Evolutionary conservation across 1,139 yeast genomes (phyloP).

Genomic region (Debaryomycetaceae sp.): DNA sequence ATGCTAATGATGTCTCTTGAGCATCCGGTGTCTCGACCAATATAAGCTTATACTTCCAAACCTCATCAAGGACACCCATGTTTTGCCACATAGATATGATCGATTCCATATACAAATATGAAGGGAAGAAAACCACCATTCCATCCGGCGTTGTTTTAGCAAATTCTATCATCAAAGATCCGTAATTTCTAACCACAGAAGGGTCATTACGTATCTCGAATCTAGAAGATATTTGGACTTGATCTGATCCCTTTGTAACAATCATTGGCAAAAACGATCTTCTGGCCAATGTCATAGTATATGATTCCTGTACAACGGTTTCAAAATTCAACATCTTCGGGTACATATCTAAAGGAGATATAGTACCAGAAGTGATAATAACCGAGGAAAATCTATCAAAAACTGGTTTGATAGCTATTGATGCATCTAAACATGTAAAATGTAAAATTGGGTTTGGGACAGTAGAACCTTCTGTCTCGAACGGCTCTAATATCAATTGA

Average conservation of each 20-base stretch:
- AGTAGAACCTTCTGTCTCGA: conserved; percentile 93
- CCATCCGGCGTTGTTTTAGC: conserved; percentile 98
- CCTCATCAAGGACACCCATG: conserved; percentile 97
- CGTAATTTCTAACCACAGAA: conserved; percentile 94
- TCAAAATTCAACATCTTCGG: conserved; percentile 95
- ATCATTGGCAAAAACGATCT: conserved; percentile 92
- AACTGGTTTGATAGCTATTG: conserved; percentile 95
- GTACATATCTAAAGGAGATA: conserved; percentile 97
- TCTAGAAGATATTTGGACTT: conserved; percentile 92
- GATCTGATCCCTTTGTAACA: conserved; percentile 96
- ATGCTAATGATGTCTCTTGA: conserved; percentile 92
- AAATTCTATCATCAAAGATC: conserved; percentile 86
- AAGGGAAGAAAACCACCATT: conserved; percentile 94
- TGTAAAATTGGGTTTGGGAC: conserved; percentile 97
- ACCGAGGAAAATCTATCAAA: conserved; percentile 94
- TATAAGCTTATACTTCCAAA: conserved; percentile 94
- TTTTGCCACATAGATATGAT: conserved; percentile 98
- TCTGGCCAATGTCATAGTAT: conserved; percentile 91
- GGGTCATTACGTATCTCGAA: conserved; percentile 98
- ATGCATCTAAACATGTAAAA: conserved; percentile 94
- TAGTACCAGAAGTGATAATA: conserved; percentile 94
- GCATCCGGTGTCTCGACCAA: conserved; percentile 99
- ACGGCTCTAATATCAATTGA: conserved; percentile 88
- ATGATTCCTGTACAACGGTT: conserved; percentile 91
- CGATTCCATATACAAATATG: conserved; percentile 95